Evolutionary conservation across 2,329 filamentous ascomycete species (phyloP).

Genomic region (Neopestalotiopsis sp.): DNA sequence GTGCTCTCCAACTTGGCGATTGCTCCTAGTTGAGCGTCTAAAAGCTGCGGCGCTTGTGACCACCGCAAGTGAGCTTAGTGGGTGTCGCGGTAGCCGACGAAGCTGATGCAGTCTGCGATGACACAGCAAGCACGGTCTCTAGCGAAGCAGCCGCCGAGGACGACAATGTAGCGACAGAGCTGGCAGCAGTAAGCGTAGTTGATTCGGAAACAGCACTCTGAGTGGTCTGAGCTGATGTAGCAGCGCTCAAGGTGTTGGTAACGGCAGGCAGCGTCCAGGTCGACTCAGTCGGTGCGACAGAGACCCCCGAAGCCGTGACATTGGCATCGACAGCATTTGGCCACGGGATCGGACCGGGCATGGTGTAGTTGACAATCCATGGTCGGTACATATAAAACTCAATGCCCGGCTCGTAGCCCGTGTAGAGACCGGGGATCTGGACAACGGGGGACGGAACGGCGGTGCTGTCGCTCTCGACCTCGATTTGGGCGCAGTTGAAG

Average conservation of each 20-base stretch:
- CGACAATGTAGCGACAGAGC: not conserved
- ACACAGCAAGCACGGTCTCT: not conserved
- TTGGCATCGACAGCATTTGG: not conserved
- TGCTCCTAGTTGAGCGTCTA: not conserved
- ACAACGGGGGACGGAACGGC: not conserved
- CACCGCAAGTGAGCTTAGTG: not conserved
- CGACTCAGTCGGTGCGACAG: not conserved
- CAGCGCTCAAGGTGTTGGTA: not conserved
- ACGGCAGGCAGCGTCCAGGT: not conserved
- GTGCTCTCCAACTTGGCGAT: too few species aligned
- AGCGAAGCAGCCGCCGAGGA: not conserved
- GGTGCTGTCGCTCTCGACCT: not conserved
- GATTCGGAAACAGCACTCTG: not conserved
- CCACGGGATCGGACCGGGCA: not conserved
- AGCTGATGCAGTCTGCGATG: not conserved
- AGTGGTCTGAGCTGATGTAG: not conserved
- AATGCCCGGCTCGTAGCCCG: not conserved
- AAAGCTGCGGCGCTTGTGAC: not conserved
- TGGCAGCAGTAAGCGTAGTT: not conserved
- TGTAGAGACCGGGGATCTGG: not conserved
- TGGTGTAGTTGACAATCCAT: not conserved
- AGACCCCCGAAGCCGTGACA: not conserved
- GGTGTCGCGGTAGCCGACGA: not conserved
- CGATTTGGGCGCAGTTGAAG: conserved; percentile 5
- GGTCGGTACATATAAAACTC: not conserved